Percentiles rank a stretch among this genome's conserved stretches.
Evolutionary conservation across 768 basidiomycete species (phyloP).

Genomic region (Suillus brevipes): DNA sequence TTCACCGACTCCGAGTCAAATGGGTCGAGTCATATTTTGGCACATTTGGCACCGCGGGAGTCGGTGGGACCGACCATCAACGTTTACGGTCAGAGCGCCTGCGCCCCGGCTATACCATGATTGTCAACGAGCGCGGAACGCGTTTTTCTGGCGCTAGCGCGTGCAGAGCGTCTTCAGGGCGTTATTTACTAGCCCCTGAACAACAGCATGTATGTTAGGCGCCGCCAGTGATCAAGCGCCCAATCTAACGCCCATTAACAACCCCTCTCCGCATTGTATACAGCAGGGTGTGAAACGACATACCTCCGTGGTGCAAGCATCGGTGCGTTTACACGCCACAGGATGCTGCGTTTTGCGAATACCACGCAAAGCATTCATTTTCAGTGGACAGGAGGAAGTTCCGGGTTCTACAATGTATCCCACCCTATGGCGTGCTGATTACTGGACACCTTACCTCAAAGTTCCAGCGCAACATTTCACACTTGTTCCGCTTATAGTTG

Average conservation of each 20-base stretch:
- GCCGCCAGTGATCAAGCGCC: constrained; percentile 2
- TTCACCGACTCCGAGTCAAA: constrained; percentile 39
- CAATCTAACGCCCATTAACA: constrained; percentile 20
- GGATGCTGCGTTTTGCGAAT: constrained; percentile 39
- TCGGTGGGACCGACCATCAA: constrained; percentile 43
- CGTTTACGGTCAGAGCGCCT: constrained; percentile 55
- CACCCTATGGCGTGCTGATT: constrained; percentile 50
- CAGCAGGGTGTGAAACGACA: constrained; percentile 50
- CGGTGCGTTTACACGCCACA: constrained; percentile 56
- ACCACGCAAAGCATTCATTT: constrained; percentile 1
- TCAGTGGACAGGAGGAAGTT: constrained; percentile 25
- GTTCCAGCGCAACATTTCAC: constrained; percentile 46
- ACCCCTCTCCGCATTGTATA: constrained; percentile 53
- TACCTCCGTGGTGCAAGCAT: constrained; percentile 53
- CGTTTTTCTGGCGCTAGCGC: constrained; percentile 54
- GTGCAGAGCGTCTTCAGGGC: constrained; percentile 61
- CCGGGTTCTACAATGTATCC: constrained; percentile 48
- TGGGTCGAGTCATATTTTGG: constrained; percentile 41
- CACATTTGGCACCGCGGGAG: constrained; percentile 25
- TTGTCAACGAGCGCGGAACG: constrained; percentile 39
- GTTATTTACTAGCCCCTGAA: constrained; percentile 48
- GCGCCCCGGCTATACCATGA: too few relatives aligned
- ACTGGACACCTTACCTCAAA: constrained; percentile 49
- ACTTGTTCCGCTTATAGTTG: constrained; percentile 57
- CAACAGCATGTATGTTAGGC: constrained; percentile 47